Evolutionary conservation across 768 basidiomycete genomes (phyloP), one percentile per base, ranked within the genome.

Genomic region (Cyathus striatus): DNA sequence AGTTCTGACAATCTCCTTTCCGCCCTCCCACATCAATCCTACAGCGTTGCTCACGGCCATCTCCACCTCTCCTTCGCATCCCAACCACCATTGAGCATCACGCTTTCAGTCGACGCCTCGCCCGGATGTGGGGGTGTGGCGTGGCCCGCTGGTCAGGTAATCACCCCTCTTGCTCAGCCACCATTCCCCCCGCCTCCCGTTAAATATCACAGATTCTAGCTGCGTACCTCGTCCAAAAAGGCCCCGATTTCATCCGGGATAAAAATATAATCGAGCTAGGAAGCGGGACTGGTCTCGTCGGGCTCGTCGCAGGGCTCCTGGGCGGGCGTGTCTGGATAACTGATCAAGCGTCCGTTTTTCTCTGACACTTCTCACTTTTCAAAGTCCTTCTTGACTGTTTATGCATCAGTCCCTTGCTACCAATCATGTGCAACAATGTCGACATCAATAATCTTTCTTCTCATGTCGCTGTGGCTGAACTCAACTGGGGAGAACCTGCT

Each of bases 241-340:
- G 78, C 0, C 54, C 65, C 2, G 50, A 51, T 3, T 75, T 71
- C 38, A 64, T 94, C 22, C 47, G 63, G 21, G 73, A 73, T 37
- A 80, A 73, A 59, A 75, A 57, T 23, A 65, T 94, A 10, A 58
- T 96, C 14, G 93, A 97, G 56, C 75, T 97, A 2, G 93, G 93
- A 4, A 86, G 86, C 50, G 93, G 93, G 2, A 97, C 93, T 3
- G 93, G 93, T 14, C 72, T 97, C 18, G 91, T 95, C n/a, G 92
- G 92, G 6, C 75, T 97, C 21, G 81, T 86, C 4, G 84, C 85
- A 2, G 90, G 75, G 4, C 69, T 74, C 38, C 73, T 93, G 14
- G 81, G 83, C 33, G 73, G 53, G 3, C 66, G 63, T n/a, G 81
- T 87, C 20, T 85, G 77, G 65, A 84, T 92, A 50, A 96, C 93